Percentiles rank a stretch among this genome's conserved stretches.
Evolutionary conservation across 1,139 yeast species (phyloP).

Genomic region (Kurtzmaniella natalensis): DNA sequence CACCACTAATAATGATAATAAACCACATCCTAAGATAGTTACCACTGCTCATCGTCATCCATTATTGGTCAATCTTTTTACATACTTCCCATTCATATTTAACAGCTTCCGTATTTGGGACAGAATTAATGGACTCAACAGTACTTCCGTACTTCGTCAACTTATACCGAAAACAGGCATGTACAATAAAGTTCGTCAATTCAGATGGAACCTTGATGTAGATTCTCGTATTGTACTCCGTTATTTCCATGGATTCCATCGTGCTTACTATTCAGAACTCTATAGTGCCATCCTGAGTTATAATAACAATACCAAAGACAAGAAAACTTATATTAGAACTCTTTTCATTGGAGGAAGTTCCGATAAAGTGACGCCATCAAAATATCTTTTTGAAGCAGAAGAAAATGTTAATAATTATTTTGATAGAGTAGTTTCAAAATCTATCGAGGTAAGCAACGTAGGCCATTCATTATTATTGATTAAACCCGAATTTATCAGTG

Average conservation of each 20-base stretch:
- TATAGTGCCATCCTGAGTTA: constrained; percentile 32
- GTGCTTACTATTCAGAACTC: constrained; percentile 43
- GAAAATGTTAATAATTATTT: constrained; percentile 22
- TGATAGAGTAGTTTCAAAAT: constrained; percentile 26
- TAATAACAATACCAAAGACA: constrained; percentile 29
- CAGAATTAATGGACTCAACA: constrained; percentile 56
- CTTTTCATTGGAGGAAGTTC: constrained; percentile 54
- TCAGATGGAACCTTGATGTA: constrained; percentile 70
- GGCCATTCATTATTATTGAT: constrained; percentile 67
- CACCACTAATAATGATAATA: constrained; percentile 10
- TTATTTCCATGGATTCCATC: constrained; percentile 47
- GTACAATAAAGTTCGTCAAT: constrained; percentile 52
- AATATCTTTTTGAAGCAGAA: constrained; percentile 23
- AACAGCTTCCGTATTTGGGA: constrained; percentile 56
- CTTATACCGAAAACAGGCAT: constrained; percentile 29
- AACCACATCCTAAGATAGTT: not conserved
- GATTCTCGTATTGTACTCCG: constrained; percentile 50
- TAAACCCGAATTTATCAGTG: constrained; percentile 63
- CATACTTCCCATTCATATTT: constrained; percentile 49
- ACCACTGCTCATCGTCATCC: constrained; percentile 7
- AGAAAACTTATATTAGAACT: constrained; percentile 35
- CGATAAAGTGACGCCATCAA: constrained; percentile 54
- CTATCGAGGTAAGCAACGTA: constrained; percentile 44
- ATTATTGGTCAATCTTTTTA: constrained; percentile 20
- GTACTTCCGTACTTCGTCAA: constrained; percentile 55